Base-by-base conservation (phyloP, 768 basidiomycete genomes). In the Lyophyllum decastes region DNA sequence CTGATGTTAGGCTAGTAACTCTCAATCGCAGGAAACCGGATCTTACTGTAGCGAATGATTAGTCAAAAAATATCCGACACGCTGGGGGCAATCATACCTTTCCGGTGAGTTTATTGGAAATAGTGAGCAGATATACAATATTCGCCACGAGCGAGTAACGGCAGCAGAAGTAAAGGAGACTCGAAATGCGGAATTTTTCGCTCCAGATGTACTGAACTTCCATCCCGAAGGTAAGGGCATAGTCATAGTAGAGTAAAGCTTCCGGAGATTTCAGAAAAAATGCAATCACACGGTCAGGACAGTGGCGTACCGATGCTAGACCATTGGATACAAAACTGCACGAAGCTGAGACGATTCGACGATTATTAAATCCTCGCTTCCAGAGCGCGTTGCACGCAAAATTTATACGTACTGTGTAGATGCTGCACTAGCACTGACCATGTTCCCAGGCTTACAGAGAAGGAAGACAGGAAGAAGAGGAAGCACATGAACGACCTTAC, bases 161-260 rank as follows among this genome's bases (percentile, higher is more conserved):
- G 50, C 65, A 72, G 26, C 66, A 62, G 33, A 65, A 48, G 52
- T 73, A 72, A 5, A 73, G 61, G 24, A 67, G 10, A 9, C 67
- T 72, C 7, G 71, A 70, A 8, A 68, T 45, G 11, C 67, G 61
- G 24, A 70, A 64, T 54, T 34, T 62, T n/a, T 64, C 54, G 7
- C 49, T n/a, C 71, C 71, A 72, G 27, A 72, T 64, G 49, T 65
- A 68, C 44, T 55, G 43, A 35, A 66, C 62, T 48, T 71, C 70
- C 57, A 55, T 56, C 0, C 55, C 55, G 38, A 71, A 68, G 27
- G 71, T 72, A 24, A 72, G 57, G 19, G 56, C 43, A 52, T 70
- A 70, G 45, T 72, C 67, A 33, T 66, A 72, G 35, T 66, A 70
- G 12, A 70, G 54, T 22, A 70, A 45, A n/a, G 63, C 67, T 64